Percentiles rank a stretch among this genome's conserved stretches.
Conservation (phyloP, 768 basidiomycete genomes). For the Galerina marginata region DNA sequence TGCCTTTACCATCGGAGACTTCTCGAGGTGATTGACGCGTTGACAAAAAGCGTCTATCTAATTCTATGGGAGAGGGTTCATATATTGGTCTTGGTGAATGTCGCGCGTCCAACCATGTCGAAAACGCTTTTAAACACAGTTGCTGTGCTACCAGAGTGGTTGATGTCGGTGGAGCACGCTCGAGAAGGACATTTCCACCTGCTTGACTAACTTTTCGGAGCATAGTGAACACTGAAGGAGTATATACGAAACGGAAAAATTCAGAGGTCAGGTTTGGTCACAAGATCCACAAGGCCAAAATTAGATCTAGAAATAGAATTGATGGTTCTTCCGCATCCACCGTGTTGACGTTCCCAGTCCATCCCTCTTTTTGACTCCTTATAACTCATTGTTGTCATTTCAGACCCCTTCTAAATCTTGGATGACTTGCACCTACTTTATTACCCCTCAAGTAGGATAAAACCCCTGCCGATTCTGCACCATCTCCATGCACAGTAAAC, state of each 20-base stretch:
- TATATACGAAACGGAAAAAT: constrained; percentile 19
- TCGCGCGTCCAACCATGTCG: constrained; percentile 23
- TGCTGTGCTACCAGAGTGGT: not conserved
- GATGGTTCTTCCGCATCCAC: not conserved
- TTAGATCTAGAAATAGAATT: constrained; percentile 10
- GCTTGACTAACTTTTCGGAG: constrained; percentile 19
- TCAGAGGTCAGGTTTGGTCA: constrained; percentile 14
- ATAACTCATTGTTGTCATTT: too few species aligned
- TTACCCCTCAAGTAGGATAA: too few species aligned
- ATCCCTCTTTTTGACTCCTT: not conserved
- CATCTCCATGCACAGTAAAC: too few species aligned
- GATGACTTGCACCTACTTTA: too few species aligned
- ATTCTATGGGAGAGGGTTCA: not conserved
- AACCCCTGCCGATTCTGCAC: too few species aligned
- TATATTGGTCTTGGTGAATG: constrained; percentile 12
- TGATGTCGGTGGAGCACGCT: not conserved
- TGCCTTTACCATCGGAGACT: not conserved
- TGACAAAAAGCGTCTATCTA: constrained; percentile 21
- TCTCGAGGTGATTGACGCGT: constrained; percentile 19
- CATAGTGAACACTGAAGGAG: constrained; percentile 13
- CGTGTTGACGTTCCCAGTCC: not conserved
- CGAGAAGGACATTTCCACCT: not conserved
- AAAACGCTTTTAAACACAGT: constrained; percentile 20
- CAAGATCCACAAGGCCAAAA: constrained; percentile 11
- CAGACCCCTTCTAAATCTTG: too few species aligned